These are phyloP conservation scores for Collybia sordida DNA, from an alignment of 768 basidiomycete genomes.

Conservation along the genomic window DNA sequence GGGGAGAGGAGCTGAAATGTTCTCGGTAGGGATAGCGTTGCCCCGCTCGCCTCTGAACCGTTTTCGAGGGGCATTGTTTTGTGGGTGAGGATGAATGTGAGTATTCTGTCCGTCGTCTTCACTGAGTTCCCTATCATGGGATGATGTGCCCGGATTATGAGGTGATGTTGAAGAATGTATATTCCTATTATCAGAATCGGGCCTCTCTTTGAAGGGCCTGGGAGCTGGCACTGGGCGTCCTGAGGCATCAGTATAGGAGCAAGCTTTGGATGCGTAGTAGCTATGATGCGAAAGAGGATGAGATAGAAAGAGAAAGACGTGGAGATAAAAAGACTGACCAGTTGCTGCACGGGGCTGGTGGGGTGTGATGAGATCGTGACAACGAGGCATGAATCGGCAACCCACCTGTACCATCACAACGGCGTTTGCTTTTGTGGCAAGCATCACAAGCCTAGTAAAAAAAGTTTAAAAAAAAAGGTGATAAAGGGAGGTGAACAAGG, in stretches of 20 bases:
- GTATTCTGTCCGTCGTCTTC: constrained; percentile 41
- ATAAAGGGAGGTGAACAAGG: neutral
- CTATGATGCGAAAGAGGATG: constrained; percentile 34
- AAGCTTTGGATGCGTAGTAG: constrained; percentile 79
- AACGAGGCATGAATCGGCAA: constrained; percentile 14
- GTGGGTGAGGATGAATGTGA: constrained; percentile 9
- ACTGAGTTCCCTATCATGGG: constrained; percentile 24
- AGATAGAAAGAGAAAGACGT: constrained; percentile 5
- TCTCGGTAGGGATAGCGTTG: constrained; percentile 34
- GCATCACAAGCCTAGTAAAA: constrained; percentile 65
- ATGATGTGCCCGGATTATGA: constrained; percentile 20
- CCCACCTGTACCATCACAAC: constrained; percentile 80
- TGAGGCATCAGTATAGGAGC: constrained; percentile 77
- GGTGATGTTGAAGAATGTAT: constrained; percentile 17
- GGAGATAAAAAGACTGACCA: constrained; percentile 45
- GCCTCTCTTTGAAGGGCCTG: constrained; percentile 45
- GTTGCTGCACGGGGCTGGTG: constrained; percentile 75
- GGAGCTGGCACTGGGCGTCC: constrained; percentile 81
- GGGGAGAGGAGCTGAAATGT: constrained; percentile 27
- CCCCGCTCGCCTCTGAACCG: constrained; percentile 47
- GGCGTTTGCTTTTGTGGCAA: constrained; percentile 82
- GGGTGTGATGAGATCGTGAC: constrained; percentile 12
- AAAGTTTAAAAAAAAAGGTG: constrained; percentile 12
- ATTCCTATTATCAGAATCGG: constrained; percentile 19
- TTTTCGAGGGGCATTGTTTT: constrained; percentile 35